A percentile compares a stretch with the other conserved stretches of the same genome.
These are phyloP conservation scores for Populus nigra DNA, from an alignment of 345 rosid genomes.

Conservation along the genomic window DNA sequence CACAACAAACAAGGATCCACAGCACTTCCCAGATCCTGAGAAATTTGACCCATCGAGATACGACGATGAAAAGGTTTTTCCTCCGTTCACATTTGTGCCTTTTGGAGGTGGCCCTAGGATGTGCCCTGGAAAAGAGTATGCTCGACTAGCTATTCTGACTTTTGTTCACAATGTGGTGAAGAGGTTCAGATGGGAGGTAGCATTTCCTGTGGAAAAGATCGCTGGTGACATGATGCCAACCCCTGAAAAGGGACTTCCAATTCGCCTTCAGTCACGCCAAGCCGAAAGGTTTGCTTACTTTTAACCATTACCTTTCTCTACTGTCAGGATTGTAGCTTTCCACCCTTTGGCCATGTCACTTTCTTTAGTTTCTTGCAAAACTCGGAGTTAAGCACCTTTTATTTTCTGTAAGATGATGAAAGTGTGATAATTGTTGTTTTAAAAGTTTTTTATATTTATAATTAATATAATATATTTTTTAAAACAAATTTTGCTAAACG, in stretches of 20 bases:
- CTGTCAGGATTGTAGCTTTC: too few species aligned
- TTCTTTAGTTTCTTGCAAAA: too few species aligned
- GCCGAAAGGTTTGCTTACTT: not conserved
- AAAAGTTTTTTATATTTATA: too few species aligned
- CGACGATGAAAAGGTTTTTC: constrained; percentile 26
- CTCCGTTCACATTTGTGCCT: constrained; percentile 41
- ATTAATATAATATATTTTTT: too few species aligned
- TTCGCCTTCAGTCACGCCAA: constrained; percentile 29
- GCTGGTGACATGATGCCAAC: constrained; percentile 49
- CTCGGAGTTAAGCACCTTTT: too few species aligned
- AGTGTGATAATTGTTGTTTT: too few species aligned
- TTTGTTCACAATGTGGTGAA: constrained; percentile 40
- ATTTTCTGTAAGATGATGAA: too few species aligned
- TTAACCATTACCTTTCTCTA: too few species aligned
- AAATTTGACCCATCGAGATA: constrained; percentile 42
- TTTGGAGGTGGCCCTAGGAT: constrained; percentile 48
- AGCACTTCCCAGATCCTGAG: constrained; percentile 38
- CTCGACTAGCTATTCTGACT: constrained; percentile 36
- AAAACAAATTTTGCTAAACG: too few species aligned
- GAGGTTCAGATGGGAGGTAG: constrained; percentile 38
- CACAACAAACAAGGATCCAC: constrained; percentile 41
- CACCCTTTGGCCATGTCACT: too few species aligned
- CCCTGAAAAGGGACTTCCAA: constrained; percentile 44
- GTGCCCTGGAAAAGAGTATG: constrained; percentile 55
- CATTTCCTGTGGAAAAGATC: constrained; percentile 26